These are phyloP conservation scores for Gentiana macrophylla DNA, from an alignment of 257 asterid species.

Conservation along the genomic window DNA sequence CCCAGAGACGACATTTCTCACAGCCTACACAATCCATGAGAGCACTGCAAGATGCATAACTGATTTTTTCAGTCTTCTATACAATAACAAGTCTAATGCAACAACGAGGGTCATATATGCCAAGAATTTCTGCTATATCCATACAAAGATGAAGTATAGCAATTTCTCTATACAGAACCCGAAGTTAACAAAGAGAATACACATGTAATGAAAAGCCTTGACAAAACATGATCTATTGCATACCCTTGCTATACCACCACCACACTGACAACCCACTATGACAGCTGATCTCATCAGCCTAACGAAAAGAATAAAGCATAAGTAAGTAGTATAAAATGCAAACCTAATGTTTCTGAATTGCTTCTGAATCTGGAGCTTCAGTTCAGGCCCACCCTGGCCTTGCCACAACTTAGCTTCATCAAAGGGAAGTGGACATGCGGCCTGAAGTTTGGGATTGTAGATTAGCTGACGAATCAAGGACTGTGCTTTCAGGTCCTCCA, in stretches of 20 bases:
- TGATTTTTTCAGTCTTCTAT: background rate
- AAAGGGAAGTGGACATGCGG: constrained; percentile 61
- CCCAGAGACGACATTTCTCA: constrained; percentile 67
- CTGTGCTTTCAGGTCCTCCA: constrained; percentile 46
- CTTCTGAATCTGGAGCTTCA: constrained; percentile 41
- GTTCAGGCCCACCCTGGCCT: constrained; percentile 59
- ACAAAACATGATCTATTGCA: background rate
- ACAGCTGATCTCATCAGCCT: background rate
- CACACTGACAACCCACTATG: too few species aligned
- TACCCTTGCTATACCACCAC: too few species aligned
- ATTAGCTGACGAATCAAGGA: constrained; percentile 38
- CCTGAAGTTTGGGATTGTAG: constrained; percentile 29
- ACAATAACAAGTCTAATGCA: background rate
- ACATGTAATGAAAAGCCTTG: background rate
- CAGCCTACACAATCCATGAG: constrained; percentile 67
- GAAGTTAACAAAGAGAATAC: background rate
- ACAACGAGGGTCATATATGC: background rate
- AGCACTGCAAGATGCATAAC: constrained; percentile 28
- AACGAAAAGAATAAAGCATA: background rate
- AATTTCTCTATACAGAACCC: background rate
- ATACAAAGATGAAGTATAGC: background rate
- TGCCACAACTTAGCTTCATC: constrained; percentile 66
- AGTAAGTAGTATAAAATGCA: background rate
- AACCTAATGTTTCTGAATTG: constrained; percentile 71
- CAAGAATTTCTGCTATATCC: background rate